A percentile compares a stretch with the other conserved stretches of the same genome.
These are phyloP conservation scores for Mangifera indica DNA, from an alignment of 345 rosid genomes.

Conservation along the genomic window DNA sequence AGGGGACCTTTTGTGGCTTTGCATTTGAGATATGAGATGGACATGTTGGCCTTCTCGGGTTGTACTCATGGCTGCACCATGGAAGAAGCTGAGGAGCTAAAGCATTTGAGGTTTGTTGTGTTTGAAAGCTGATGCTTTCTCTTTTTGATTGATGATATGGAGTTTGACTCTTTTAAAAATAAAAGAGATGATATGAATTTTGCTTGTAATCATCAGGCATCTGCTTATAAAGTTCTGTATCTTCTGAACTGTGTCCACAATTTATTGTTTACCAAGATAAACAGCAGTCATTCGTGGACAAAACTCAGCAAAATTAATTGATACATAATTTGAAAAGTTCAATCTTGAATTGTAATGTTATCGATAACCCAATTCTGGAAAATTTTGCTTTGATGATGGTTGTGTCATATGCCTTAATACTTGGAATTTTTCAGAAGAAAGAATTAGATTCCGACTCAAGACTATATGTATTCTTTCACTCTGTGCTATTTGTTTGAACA, in stretches of 20 bases:
- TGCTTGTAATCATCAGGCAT: not conserved
- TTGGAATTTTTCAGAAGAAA: slow-evolving; percentile 1
- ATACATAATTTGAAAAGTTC: not conserved
- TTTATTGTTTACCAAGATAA: not conserved
- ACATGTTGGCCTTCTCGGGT: slow-evolving; percentile 98
- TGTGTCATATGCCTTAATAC: not conserved
- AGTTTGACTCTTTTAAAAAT: not conserved
- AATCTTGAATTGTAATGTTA: not conserved
- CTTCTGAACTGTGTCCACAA: not conserved
- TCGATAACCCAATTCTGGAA: slow-evolving; percentile 3
- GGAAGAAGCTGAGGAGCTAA: slow-evolving; percentile 91
- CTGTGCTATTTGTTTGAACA: not conserved
- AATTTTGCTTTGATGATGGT: not conserved
- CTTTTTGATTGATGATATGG: not conserved
- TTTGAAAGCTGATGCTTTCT: slow-evolving; percentile 22
- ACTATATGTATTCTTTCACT: not conserved
- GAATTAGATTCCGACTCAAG: not conserved
- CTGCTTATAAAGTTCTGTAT: not conserved
- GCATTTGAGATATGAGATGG: slow-evolving; percentile 99
- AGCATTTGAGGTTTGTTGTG: slow-evolving; percentile 69
- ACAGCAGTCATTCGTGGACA: not conserved
- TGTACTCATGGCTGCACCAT: slow-evolving; percentile 87
- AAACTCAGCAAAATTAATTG: not conserved
- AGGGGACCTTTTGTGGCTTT: slow-evolving; percentile 83
- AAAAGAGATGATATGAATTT: no score